These are phyloP conservation scores for Rhodamnia rubescens DNA, from an alignment of 345 rosid species.

Conservation along the genomic window DNA sequence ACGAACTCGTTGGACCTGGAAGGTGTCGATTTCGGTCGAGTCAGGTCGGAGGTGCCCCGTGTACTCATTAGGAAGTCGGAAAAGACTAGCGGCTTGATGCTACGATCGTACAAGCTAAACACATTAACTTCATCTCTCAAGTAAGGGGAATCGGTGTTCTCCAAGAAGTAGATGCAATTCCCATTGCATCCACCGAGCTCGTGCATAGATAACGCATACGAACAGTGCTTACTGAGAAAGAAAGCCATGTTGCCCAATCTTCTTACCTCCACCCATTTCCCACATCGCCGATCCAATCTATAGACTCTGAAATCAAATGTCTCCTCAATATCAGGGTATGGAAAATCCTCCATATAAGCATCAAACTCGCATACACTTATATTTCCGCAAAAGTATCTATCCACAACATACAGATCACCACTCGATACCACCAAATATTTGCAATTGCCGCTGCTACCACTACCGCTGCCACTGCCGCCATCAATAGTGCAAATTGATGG, in stretches of 20 bases:
- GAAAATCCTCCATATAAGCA: not conserved
- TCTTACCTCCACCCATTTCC: conserved; percentile 21
- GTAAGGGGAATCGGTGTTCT: not conserved
- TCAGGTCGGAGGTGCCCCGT: not conserved
- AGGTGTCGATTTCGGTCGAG: not conserved
- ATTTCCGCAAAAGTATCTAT: not conserved
- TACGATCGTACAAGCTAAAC: not conserved
- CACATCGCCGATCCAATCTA: conserved; percentile 18
- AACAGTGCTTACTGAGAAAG: conserved; percentile 9
- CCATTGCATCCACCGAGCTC: conserved; percentile 8
- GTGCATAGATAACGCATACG: conserved; percentile 7
- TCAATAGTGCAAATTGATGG: not conserved
- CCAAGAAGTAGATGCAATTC: not conserved
- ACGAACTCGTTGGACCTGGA: not conserved
- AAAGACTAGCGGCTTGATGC: not conserved
- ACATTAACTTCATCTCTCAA: not conserved
- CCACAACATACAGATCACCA: conserved; percentile 7
- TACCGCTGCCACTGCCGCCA: not conserved
- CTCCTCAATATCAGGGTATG: not conserved
- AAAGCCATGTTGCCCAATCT: conserved; percentile 13
- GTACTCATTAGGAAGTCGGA: not conserved
- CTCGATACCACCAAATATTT: conserved; percentile 6
- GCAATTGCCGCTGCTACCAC: not conserved
- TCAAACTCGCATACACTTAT: not conserved
- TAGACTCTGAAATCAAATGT: conserved; percentile 14